phyloP scores from a whole-genome alignment of 2,329 filamentous ascomycete genomes.

The Fusarium secorum region DNA sequence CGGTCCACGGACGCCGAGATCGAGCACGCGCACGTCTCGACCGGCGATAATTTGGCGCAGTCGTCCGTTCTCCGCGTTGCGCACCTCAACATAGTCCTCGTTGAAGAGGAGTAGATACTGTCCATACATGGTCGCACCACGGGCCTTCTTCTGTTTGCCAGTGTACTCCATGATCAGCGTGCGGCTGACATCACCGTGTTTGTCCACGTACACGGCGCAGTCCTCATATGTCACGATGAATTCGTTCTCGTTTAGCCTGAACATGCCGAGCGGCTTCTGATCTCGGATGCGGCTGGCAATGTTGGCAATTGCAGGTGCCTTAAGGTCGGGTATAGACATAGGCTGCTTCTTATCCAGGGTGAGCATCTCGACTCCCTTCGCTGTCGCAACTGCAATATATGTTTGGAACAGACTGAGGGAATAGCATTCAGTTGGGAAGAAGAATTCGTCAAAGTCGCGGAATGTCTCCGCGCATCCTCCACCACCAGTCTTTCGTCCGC shows the following conservation, averaged over 20 bases:
- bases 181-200: conserved; percentile 93
- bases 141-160: conserved; percentile 81
- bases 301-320: conserved; percentile 78
- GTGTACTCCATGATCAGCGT: conserved; percentile 99
- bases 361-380: conserved; percentile 93
- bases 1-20: conserved; percentile 77
- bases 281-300: conserved; percentile 85
- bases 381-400: conserved; percentile 88
- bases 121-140: conserved; percentile 86
- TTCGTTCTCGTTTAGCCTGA: conserved; percentile 89
- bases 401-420: conserved; percentile 96
- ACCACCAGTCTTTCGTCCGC: conserved; percentile 64
- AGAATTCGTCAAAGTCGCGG: conserved; percentile 98
- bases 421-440: conserved; percentile 94
- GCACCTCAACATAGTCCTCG: conserved; percentile 94
- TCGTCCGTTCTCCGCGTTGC: conserved; percentile 94
- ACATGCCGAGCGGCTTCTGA: conserved; percentile 92
- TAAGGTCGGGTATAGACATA: conserved; percentile 90
- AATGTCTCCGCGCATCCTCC: conserved; percentile 90
- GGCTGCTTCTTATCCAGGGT: conserved; percentile 97
- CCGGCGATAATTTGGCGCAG: conserved; percentile 94
- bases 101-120: conserved; percentile 94
- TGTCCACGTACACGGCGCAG: conserved; percentile 97
- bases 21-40: conserved; percentile 86
- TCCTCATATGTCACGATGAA: conserved; percentile 95